Evolutionary conservation across 2,329 filamentous ascomycete genomes (phyloP).

Genomic region (Arthroderma uncinatum): DNA sequence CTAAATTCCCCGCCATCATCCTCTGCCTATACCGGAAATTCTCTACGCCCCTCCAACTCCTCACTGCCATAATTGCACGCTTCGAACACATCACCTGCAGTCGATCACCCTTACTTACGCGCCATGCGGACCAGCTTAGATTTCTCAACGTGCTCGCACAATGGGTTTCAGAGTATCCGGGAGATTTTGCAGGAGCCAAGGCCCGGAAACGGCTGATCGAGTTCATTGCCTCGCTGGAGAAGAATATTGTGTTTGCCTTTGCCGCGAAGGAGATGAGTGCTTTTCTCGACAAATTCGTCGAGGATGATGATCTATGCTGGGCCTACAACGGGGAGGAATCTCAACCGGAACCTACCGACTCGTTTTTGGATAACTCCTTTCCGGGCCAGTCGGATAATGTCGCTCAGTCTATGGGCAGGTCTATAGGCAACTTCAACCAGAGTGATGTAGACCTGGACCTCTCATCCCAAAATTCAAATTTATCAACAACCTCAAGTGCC

Average conservation of each 20-base stretch:
- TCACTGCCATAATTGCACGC: conserved; percentile 54
- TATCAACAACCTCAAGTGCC: conserved; percentile 31
- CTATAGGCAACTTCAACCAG: conserved; percentile 31
- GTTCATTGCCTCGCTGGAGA: conserved; percentile 64
- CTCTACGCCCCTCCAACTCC: conserved; percentile 64
- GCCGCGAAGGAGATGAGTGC: conserved; percentile 74
- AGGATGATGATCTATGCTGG: conserved; percentile 91
- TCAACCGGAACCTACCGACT: conserved; percentile 31
- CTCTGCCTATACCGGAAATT: conserved; percentile 92
- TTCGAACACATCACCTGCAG: conserved; percentile 65
- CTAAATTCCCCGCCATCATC: conserved; percentile 80
- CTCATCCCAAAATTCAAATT: conserved; percentile 29
- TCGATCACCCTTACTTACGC: conserved; percentile 61
- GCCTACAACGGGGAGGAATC: conserved; percentile 60
- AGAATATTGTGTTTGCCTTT: conserved; percentile 69
- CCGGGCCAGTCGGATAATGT: conserved; percentile 31
- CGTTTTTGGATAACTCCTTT: conserved; percentile 31
- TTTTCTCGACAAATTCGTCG: conserved; percentile 62
- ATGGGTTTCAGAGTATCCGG: conserved; percentile 83
- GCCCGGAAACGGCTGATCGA: conserved; percentile 62
- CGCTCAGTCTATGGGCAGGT: conserved; percentile 25
- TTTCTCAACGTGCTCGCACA: conserved; percentile 74
- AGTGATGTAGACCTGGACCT: conserved; percentile 31
- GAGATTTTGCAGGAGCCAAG: conserved; percentile 73
- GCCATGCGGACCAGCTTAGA: conserved; percentile 68